These are phyloP conservation scores for Ophiocordyceps unilateralis DNA, from an alignment of 2,329 filamentous ascomycete genomes.

Conservation along the genomic window DNA sequence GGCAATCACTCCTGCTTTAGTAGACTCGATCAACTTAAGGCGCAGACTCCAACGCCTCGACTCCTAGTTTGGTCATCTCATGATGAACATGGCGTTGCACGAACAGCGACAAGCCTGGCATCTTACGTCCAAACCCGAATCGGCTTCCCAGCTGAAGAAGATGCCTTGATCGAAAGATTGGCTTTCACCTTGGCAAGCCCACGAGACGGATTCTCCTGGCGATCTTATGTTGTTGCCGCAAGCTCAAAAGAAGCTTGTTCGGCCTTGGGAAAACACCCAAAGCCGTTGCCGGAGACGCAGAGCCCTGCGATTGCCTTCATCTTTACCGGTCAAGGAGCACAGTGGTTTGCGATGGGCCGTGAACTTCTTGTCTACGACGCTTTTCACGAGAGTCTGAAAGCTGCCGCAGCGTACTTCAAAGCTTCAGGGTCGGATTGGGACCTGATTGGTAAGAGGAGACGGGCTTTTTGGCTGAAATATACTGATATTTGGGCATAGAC, in stretches of 20 bases:
- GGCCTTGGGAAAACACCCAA: not conserved
- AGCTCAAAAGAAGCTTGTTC: not conserved
- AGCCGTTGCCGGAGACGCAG: not conserved
- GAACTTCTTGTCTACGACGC: conserved; percentile 3
- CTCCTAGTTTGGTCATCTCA: not conserved
- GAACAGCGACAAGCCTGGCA: conserved; percentile 1
- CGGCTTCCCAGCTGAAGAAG: conserved; percentile 4
- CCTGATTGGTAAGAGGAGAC: conserved; percentile 6
- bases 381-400: not conserved
- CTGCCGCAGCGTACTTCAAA: not conserved
- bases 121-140: conserved; percentile 3
- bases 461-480: not conserved
- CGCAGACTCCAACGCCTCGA: not conserved
- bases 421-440: not conserved
- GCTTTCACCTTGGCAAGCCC: not conserved
- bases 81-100: not conserved
- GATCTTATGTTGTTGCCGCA: conserved; percentile 7
- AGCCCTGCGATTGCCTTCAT: conserved; percentile 7
- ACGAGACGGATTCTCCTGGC: conserved; percentile 1
- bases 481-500: not conserved
- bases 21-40: not conserved
- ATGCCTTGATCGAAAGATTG: not conserved
- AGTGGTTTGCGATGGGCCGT: conserved; percentile 9
- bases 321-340: conserved; percentile 11
- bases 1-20: not conserved